Evolutionary conservation across 208 protist genomes (phyloP), one percentile per base, ranked within the genome.

Genomic region (Porcisia hertigi): DNA sequence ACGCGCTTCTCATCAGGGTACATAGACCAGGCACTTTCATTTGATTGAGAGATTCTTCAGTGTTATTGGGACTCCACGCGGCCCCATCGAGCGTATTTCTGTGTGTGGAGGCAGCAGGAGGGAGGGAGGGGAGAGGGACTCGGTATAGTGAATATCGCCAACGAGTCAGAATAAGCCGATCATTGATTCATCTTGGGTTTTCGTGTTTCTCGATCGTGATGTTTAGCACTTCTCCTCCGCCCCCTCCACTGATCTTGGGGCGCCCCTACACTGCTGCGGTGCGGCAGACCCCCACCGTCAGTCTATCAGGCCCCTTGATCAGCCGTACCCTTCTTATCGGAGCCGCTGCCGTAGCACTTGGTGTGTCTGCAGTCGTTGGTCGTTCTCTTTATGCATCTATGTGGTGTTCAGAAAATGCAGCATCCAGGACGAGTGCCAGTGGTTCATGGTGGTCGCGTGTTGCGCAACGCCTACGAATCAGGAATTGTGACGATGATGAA

Each of bases 361-460:
- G 78, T 25, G 67, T 64, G 8, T 82, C 77, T 9, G 72, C 59
- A 34, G 14, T 77, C 45, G 18, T 81, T 12, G 77, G 77, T 3
- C 45, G 78, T 23, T 20, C 65, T 20, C 72, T 82, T 55, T 73
- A 73, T 52, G 23, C 14, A 18, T 49, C 64, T 39, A 3, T 63
- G 8, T 52, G 55, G 8, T 49, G 62, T 11, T 2, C 43, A 30
- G 59, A 43, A 25, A 23, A 6, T 67, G 16, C 49, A 43, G 39
- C 58, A 20, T 16, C 20, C 23, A 54, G 41, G 11, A 59, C 20
- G 59, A 34, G 66, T 53, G 6, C 57, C 55, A 39, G 55, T 58
- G 16, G 43, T 9, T 71, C 73, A 59, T 82, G 72, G 78, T 82
- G 72, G 78, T 52, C 41, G 60, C 54, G 72, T 7, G 43, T 57